Evolutionary conservation across 768 basidiomycete genomes (phyloP), one percentile per base, ranked within the genome.

Genomic region (Xerocomellus chrysenteron): DNA sequence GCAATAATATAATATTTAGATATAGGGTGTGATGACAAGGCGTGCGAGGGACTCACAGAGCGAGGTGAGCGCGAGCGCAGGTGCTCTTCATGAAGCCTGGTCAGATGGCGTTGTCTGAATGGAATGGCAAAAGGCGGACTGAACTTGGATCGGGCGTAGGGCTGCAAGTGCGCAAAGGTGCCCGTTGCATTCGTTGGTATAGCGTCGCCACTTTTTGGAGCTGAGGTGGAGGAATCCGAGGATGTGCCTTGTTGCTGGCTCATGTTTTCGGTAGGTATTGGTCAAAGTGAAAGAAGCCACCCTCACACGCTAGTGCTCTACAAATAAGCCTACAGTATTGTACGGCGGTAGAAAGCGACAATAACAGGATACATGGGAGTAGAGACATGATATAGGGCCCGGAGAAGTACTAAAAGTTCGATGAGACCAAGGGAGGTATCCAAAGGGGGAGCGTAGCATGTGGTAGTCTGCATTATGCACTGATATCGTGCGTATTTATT

Each of bases 141-240:
- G 51, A 73, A 71, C 70, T 66, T 66, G 62, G 70, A 71, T 17
- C 60, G 62, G 11, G 71, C 67, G 24, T 60, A 70, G 26, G 71
- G 68, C 41, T 73, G 70, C 16, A 69, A 47, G 32, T 59, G 35
- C 17, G 68, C 54, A 50, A 71, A 73, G 11, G 43, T 44, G 12
- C 62, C 69, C 19, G 55, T 53, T 19, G 71, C 71, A 7, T 55
- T 51, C 21, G 57, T 56, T 2, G 57, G 59, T 8, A 56, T 46
- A 26, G 54, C 12, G 10, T 40, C 33, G 4, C 40, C 35, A 24
- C 11, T 28, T n/a, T 51, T 49, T 47, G 30, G 7, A 16, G 28
- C 40, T 35, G 61, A 39, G n/a, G 53, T 28, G 30, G 52, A 41
- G 4, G 32, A 11, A 11, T 32, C 32, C 32, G 32, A 11, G 32